Percentiles rank a stretch among this genome's conserved stretches.
phyloP scores from a whole-genome alignment of 2,329 filamentous ascomycete genomes.

The Botrytis sinoallii region DNA sequence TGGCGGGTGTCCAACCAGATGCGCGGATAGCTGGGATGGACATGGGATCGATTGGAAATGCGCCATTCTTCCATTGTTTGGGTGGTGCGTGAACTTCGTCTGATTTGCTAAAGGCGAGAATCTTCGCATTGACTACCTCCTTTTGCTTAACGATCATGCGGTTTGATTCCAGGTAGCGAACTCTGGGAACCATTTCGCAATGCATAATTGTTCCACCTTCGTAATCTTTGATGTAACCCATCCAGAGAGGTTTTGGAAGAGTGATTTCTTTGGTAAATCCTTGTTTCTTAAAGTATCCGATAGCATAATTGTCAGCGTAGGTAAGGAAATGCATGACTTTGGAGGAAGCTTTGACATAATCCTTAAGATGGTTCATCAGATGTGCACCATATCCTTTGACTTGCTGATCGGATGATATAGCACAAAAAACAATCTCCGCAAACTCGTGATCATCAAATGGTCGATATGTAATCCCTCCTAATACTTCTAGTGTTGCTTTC shows the following conservation, averaged over 20 bases:
- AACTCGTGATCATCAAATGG: constrained; percentile 91
- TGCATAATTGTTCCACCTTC: constrained; percentile 99
- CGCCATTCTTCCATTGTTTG: constrained; percentile 76
- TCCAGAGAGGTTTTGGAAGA: constrained; percentile 85
- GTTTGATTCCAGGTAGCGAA: constrained; percentile 88
- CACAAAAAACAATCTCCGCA: constrained; percentile 98
- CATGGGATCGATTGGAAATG: constrained; percentile 76
- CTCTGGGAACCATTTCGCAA: constrained; percentile 92
- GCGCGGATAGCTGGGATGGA: constrained; percentile 83
- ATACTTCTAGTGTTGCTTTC: constrained; percentile 82
- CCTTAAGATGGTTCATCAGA: constrained; percentile 95
- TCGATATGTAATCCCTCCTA: constrained; percentile 93
- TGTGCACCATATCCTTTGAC: constrained; percentile 98
- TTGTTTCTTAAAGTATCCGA: constrained; percentile 98
- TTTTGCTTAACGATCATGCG: constrained; percentile 98
- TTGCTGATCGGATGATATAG: constrained; percentile 95
- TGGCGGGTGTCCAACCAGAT: constrained; percentile 93
- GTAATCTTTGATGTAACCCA: constrained; percentile 99
- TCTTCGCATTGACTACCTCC: constrained; percentile 91
- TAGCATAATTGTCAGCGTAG: constrained; percentile 98
- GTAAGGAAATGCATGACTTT: constrained; percentile 98
- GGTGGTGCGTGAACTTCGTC: constrained; percentile 86
- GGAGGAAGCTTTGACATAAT: constrained; percentile 96
- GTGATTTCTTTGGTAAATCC: constrained; percentile 99
- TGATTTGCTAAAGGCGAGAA: constrained; percentile 82